Evolutionary conservation across 1,284 basidiomycete species (phyloP).

Genomic region (Marasmius tenuissimus): DNA sequence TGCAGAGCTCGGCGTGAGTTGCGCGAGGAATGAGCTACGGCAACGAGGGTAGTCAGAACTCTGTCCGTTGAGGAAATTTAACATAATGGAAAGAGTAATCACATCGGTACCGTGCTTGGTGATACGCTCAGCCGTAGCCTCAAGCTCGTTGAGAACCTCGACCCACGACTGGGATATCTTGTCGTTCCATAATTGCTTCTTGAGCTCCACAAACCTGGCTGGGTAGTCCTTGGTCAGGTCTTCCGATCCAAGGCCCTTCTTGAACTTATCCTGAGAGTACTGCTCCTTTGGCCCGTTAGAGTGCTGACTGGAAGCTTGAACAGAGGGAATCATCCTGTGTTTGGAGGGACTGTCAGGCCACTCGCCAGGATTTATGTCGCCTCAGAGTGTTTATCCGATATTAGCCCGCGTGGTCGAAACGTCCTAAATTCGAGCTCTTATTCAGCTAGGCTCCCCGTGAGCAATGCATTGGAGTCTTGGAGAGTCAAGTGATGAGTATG

Average conservation of each 20-base stretch:
- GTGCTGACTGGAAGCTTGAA: neutral
- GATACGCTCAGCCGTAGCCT: constrained; percentile 44
- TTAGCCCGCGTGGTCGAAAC: neutral
- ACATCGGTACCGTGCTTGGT: constrained; percentile 40
- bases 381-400: neutral
- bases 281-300: neutral
- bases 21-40: constrained; percentile 69
- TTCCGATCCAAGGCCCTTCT: constrained; percentile 39
- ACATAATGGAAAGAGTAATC: constrained; percentile 8
- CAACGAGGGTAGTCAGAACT: neutral
- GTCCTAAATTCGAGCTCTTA: neutral
- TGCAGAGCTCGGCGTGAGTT: constrained; percentile 45
- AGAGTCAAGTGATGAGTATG: neutral
- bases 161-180: constrained; percentile 53
- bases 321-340: neutral
- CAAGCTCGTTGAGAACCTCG: constrained; percentile 52
- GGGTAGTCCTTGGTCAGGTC: constrained; percentile 45
- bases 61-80: neutral
- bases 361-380: neutral
- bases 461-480: neutral
- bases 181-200: constrained; percentile 55
- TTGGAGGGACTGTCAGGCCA: neutral
- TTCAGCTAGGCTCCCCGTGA: neutral
- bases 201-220: constrained; percentile 57
- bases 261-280: neutral